phyloP scores from a whole-genome alignment of 1,284 basidiomycete species.

The Irpex sp. region DNA sequence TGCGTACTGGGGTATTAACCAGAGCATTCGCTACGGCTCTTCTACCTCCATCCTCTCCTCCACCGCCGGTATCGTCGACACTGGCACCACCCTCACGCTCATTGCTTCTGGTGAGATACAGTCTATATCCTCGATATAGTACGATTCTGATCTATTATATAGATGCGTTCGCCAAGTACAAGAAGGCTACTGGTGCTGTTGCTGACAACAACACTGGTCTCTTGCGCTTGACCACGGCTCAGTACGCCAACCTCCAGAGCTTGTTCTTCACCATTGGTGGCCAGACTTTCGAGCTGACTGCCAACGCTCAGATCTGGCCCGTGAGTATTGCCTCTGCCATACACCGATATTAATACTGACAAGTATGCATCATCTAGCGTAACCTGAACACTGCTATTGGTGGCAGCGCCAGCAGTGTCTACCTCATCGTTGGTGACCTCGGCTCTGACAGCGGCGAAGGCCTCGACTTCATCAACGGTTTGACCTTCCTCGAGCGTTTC shows the following conservation, averaged over 20 bases:
- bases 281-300: constrained; percentile 38
- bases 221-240: constrained; percentile 21
- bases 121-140: not conserved
- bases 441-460: constrained; percentile 19
- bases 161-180: constrained; percentile 24
- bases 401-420: constrained; percentile 21
- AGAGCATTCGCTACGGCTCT: constrained; percentile 21
- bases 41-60: constrained; percentile 20
- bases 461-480: constrained; percentile 30
- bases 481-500: constrained; percentile 48
- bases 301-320: constrained; percentile 58
- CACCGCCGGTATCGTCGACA: constrained; percentile 27
- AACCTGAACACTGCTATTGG: constrained; percentile 25
- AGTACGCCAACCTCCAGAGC: constrained; percentile 23
- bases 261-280: constrained; percentile 27
- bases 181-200: constrained; percentile 22
- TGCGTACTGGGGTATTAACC: constrained; percentile 23
- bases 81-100: constrained; percentile 31
- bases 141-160: not conserved
- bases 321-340: constrained; percentile 28
- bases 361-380: not conserved
- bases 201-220: constrained; percentile 23
- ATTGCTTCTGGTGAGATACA: constrained; percentile 28
- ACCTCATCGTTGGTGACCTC: constrained; percentile 24
- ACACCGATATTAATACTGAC: not conserved